A percentile compares a stretch with the other conserved stretches of the same genome.
Conservation (phyloP, 2,329 filamentous ascomycete genomes). For the Chalara sp. region DNA sequence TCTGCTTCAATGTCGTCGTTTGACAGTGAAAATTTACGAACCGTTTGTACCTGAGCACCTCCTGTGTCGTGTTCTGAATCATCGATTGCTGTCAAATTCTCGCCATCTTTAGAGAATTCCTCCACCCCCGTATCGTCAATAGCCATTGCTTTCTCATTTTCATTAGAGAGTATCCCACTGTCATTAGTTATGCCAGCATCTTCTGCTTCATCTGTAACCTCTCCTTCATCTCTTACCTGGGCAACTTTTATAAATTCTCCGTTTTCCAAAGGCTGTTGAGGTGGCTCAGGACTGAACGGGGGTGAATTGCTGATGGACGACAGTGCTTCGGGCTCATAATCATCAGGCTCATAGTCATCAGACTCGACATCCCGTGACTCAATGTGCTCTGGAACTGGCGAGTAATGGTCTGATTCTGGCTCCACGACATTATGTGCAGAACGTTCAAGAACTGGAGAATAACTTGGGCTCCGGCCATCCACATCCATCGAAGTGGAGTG, state of each 20-base stretch:
- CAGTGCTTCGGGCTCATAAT: slow-evolving; percentile 24
- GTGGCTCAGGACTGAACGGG: slow-evolving; percentile 35
- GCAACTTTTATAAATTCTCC: slow-evolving; percentile 3
- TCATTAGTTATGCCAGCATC: not conserved
- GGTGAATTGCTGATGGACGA: slow-evolving; percentile 25
- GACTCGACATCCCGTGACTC: slow-evolving; percentile 28
- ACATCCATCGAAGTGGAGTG: slow-evolving; percentile 8
- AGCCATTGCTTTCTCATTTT: too few species aligned
- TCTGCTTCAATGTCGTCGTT: not conserved
- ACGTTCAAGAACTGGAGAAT: slow-evolving; percentile 18
- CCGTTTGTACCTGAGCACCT: not conserved
- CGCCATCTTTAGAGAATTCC: not conserved
- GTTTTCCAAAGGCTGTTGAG: slow-evolving; percentile 22
- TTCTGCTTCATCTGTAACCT: not conserved
- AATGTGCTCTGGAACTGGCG: not conserved
- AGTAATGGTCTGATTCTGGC: slow-evolving; percentile 1
- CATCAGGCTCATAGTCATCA: slow-evolving; percentile 51
- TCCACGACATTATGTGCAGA: slow-evolving; percentile 1
- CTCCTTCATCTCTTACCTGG: not conserved
- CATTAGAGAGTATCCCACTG: too few species aligned
- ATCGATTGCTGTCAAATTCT: not conserved
- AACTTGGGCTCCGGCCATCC: slow-evolving; percentile 14
- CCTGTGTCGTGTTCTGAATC: not conserved
- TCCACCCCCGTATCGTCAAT: too few species aligned
- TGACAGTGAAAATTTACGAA: not conserved